Evolutionary conservation across 2,329 filamentous ascomycete genomes (phyloP), one percentile per base, ranked within the genome.

Genomic region (Penicillium sp.): DNA sequence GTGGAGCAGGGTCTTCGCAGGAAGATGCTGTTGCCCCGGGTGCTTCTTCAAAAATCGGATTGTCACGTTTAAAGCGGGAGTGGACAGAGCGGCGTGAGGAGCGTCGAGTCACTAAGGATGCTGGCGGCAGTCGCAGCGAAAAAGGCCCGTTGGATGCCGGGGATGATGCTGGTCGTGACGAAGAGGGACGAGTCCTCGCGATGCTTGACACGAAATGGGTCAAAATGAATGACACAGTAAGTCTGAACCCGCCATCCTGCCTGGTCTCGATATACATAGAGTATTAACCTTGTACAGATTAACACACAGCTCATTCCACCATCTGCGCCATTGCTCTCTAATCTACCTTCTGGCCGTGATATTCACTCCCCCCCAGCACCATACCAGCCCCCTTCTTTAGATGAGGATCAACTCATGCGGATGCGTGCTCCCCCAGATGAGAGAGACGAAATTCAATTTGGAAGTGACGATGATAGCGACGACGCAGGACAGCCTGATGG

Each of bases 191-290:
- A 53, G 88, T 97, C 2, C 80, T 97, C 49, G 89, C 94, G 65
- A 90, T 94, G 85, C 77, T 99, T 33, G 84, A 95, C 65, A 82
- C 80, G 36, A 97, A 96, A 71, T 97, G 94, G 93, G 85, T 84
- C 59, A 94, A 91, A 76, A 85, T 91, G 74, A 99, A 99, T 69
- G 91, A 97, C 73, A 96, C 90, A 17, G 90, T 95, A 76, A 77
- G 84, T 72, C 16, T 0, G n/a, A 4, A 16, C 12, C 2, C 4
- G 16, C 19, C 3, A 5, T 11, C 8, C 9, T 4, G 3, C n/a
- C 8, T 1, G 17, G 3, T 40, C n/a, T 35, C 5, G 1, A n/a
- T 40, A 3, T n/a, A 25, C 2, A 14, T 11, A 10, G 7, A 5
- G 10, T 58, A 51, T 46, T 68, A 36, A 59, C 26, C 5, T 41